phyloP scores from a whole-genome alignment of 768 basidiomycete genomes.

The Rhodotorula kratochvilovae region DNA sequence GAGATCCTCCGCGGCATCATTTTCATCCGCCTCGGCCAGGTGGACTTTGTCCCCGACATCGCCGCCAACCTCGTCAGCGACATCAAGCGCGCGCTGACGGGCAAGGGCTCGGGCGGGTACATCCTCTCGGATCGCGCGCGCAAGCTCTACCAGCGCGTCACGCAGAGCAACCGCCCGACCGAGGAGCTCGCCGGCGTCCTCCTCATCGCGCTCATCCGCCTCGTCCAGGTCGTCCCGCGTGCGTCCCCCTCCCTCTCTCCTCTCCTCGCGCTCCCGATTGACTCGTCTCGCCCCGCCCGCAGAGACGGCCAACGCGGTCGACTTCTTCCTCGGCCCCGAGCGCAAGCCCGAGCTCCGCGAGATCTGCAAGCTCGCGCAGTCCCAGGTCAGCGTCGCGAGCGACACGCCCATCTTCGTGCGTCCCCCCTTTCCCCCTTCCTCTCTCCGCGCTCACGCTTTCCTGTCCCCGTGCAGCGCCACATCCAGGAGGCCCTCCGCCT shows the following conservation, averaged over 20 bases:
- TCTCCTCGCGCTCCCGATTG: too few species aligned
- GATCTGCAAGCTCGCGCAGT: background rate
- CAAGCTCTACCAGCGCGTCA: background rate
- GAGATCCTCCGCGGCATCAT: slow-evolving; percentile 4
- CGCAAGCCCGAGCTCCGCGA: background rate
- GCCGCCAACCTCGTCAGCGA: background rate
- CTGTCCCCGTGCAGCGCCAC: slow-evolving; percentile 2
- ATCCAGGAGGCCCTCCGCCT: slow-evolving; percentile 24
- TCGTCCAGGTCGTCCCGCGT: background rate
- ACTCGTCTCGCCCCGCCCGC: background rate
- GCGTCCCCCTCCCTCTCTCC: background rate
- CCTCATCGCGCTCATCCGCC: background rate
- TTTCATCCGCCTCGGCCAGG: slow-evolving; percentile 3
- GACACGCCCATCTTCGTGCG: slow-evolving; percentile 15
- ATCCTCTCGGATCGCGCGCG: background rate
- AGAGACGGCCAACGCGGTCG: slow-evolving; percentile 3
- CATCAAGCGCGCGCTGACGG: background rate
- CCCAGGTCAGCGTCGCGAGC: background rate
- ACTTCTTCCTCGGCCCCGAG: slow-evolving; percentile 19
- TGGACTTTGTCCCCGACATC: background rate
- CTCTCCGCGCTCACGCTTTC: background rate
- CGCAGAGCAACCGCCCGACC: background rate
- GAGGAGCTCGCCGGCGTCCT: slow-evolving; percentile 2
- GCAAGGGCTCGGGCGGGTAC: background rate
- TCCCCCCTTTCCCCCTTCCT: background rate